Evolutionary conservation across 768 basidiomycete species (phyloP), one percentile per base, ranked within the genome.

Genomic region (Suillus variegatus): DNA sequence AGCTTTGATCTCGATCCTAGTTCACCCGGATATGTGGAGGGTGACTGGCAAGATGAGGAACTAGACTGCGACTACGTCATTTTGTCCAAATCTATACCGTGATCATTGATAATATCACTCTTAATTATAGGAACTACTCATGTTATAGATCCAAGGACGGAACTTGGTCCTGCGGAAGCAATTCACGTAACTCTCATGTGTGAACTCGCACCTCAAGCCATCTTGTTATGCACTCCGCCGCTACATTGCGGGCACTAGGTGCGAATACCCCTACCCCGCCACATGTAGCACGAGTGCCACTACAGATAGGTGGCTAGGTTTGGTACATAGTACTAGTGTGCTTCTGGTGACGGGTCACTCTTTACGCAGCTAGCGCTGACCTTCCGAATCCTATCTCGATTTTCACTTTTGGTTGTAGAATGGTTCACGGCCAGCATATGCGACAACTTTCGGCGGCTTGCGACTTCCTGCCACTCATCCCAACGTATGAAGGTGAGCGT

Each of bases 1-100:
- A 91, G 90, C 22, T 91, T 90, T 68, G 63, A 70, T 10, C 54
- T 80, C 32, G 90, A 91, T 74, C 76, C 79, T 22, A 75, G 76
- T 14, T 89, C 87, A 0, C 89, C 89, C 4, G 80, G 78, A 46
- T 79, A 78, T 68, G 58, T 32, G 25, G 68, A 72, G 55, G 75
- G 70, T 58, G 74, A 66, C 47, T 70, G 60, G 68, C 68, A 60
- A 32, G 79, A 76, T 47, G 77, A 52, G 25, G 73, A 73, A 41
- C 10, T 25, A 41, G 69, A 67, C 25, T 66, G 68, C 41, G 82
- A 83, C 70, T 83, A 81, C 44, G 76, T 74, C 65, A 78, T 83
- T 60, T 61, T 84, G 69, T 82, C 80, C 18, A 75, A 67, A 65
- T 32, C 62, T 58, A 70, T 76, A 56, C 32, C 44, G n/a, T 68